Evolutionary conservation across 2,329 filamentous ascomycete species (phyloP).

Genomic region (Juglanconis juglandina): DNA sequence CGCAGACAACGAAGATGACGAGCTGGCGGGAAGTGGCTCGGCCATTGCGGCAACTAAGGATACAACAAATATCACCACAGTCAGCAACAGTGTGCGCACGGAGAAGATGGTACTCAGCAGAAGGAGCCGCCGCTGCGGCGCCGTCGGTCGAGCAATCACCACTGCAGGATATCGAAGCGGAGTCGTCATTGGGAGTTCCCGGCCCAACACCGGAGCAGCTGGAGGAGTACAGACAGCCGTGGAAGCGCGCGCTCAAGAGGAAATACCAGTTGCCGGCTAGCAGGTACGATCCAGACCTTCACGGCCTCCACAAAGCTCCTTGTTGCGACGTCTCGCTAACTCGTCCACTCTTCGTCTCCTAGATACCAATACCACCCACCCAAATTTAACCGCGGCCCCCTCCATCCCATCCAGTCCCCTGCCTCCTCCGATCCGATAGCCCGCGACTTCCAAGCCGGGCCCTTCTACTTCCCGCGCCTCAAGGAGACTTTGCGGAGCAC

Average conservation of each 20-base stretch:
- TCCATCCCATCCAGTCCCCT: constrained; percentile 92
- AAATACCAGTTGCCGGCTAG: constrained; percentile 42
- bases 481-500: constrained; percentile 88
- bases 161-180: constrained; percentile 48
- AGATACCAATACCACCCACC: constrained; percentile 95
- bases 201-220: constrained; percentile 35
- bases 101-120: constrained; percentile 48
- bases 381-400: constrained; percentile 88
- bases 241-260: constrained; percentile 33
- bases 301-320: background rate
- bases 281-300: constrained; percentile 34
- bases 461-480: constrained; percentile 82
- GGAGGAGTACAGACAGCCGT: constrained; percentile 39
- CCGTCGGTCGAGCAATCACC: constrained; percentile 19
- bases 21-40: constrained; percentile 39
- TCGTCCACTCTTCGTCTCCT: constrained; percentile 21
- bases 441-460: constrained; percentile 83
- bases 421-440: constrained; percentile 80
- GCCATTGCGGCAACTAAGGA: constrained; percentile 20
- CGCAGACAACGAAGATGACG: constrained; percentile 33
- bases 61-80: constrained; percentile 7
- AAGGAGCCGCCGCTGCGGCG: constrained; percentile 31
- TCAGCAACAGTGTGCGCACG: constrained; percentile 31
- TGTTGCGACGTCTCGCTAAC: constrained; percentile 6
- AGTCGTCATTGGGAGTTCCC: constrained; percentile 46